Base-by-base conservation (phyloP, 805 yeast genomes). In the Yamadazyma paraphyllophila region DNA sequence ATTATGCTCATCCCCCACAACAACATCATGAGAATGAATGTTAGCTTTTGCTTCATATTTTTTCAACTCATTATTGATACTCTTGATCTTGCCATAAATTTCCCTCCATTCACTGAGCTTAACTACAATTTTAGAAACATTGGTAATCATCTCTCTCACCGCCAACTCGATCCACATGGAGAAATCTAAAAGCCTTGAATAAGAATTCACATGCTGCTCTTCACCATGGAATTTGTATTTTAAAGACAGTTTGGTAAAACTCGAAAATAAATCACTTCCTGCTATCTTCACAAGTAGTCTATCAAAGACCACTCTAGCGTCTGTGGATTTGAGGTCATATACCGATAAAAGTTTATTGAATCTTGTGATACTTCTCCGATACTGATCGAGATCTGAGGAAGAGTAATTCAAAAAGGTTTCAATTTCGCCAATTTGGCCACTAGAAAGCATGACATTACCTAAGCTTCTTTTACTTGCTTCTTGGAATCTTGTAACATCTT, bases 361-460 rank as follows among this genome's bases (percentile, higher is more conserved):
- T 44, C 58, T 66, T 11, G 63, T 59, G 12, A 73, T 56, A 1
- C 51, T 33, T 2, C 38, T 47, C 14, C 60, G 55, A 45, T 69
- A 70, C 3, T 52, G 54, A 3, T 50, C 52, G 14, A 81, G 57
- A 51, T 80, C 83, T 8, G 63, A 61, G 16, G 61, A 45, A 0
- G 83, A 73, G 48, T 67, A 80, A 31, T 66, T 67, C 26, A 80
- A 50, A 51, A 81, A 81, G 29, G 69, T 67, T 39, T 71, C 75
- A 44, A 77, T 74, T 41, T 71, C 82, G 11, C 53, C 53, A 6
- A 69, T 56, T 39, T 66, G 59, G 11, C 41, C 41, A 4, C 41
- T 43, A 1, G 60, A 50, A 38, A 62, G 43, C 47, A 46, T 54
- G 12, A 66, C 54, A 44, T 67, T 59, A 36, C 69, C 62, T 46